Evolutionary conservation across 306 rosid genomes (phyloP).

Genomic region (Sphenostylis stenocarpa): DNA sequence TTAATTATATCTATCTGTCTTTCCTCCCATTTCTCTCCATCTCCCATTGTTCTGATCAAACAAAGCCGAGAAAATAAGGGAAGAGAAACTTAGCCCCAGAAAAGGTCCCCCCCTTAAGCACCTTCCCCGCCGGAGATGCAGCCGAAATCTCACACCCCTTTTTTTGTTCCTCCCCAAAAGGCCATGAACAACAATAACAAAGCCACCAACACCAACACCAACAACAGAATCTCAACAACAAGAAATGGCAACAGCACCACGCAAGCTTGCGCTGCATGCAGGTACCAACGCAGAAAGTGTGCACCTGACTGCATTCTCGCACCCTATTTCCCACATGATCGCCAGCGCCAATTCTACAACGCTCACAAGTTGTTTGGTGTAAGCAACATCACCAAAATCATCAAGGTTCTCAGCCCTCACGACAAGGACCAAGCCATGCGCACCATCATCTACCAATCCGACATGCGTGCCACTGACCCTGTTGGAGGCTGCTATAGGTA

Average conservation of each 20-base stretch:
- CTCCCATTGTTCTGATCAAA: constrained; percentile 28
- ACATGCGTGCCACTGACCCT: constrained; percentile 77
- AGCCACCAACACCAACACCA: constrained; percentile 36
- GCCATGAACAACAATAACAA: constrained; percentile 35
- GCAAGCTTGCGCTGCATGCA: constrained; percentile 95
- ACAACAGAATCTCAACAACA: constrained; percentile 23
- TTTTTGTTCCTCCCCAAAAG: neutral
- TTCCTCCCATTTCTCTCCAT: constrained; percentile 58
- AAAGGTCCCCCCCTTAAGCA: constrained; percentile 29
- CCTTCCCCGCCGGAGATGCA: constrained; percentile 87
- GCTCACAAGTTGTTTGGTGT: constrained; percentile 90
- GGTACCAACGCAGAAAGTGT: constrained; percentile 88
- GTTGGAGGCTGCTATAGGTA: constrained; percentile 79
- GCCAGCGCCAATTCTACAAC: constrained; percentile 67
- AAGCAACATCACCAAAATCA: constrained; percentile 72
- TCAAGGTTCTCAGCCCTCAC: constrained; percentile 46
- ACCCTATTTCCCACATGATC: constrained; percentile 85
- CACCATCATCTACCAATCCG: constrained; percentile 72
- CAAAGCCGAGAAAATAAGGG: constrained; percentile 37
- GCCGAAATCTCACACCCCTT: constrained; percentile 45
- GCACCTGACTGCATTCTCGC: constrained; percentile 87
- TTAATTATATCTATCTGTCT: constrained; percentile 14
- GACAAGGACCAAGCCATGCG: constrained; percentile 73
- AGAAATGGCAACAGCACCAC: constrained; percentile 53
- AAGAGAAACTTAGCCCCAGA: constrained; percentile 1